Base-by-base conservation (phyloP, 2,329 filamentous ascomycete genomes). In the Phaeosphaeriaceae sp. region DNA sequence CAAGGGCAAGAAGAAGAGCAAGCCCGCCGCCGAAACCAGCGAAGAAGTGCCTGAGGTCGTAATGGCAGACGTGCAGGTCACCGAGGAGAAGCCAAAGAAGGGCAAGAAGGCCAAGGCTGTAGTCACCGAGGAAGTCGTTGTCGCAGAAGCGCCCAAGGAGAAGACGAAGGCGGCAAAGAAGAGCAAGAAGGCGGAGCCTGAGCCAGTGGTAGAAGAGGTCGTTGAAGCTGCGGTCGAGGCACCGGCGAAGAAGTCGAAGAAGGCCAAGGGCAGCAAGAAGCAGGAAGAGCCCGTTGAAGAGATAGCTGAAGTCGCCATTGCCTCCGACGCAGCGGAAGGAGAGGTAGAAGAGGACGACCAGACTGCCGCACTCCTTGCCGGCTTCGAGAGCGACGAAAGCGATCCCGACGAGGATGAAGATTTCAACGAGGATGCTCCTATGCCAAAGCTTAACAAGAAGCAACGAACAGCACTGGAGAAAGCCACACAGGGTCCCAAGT, bases 301-400 rank as follows among this genome's bases (percentile, higher is more conserved):
- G 13, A 54, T 60, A 19, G 56, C 61, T 7, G 64, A 70, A 36
- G 55, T 58, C 15, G 47, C 55, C 31, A 54, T 36, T 15, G 31
- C 50, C 2, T 62, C 54, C 7, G 64, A 57, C 9, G 66, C 67
- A 47, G 63, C 60, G 31, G 65, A 63, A 7, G 66, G 66, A 17
- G 66, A 66, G 27, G 59, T 49, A 7, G 74, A 77, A 15, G 75
- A 74, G 20, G 80, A 80, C 41, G 81, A 83, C 67, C 81, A 83
- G 66, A 83, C 81, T 27, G 80, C 79, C n/a, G 81, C 80, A 7
- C 76, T 84, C 19, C 79, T 84, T 24, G 80, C 81, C 59, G 82
- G 82, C 53, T 84, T 84, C 68, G 81, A 81, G 52, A 81, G 78
- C 69, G 79, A 79, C 57, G 75, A 81, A 49, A 79, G 81, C 51